Conservation (phyloP, 306 rosid genomes). For the Carpinus viminea region DNA sequence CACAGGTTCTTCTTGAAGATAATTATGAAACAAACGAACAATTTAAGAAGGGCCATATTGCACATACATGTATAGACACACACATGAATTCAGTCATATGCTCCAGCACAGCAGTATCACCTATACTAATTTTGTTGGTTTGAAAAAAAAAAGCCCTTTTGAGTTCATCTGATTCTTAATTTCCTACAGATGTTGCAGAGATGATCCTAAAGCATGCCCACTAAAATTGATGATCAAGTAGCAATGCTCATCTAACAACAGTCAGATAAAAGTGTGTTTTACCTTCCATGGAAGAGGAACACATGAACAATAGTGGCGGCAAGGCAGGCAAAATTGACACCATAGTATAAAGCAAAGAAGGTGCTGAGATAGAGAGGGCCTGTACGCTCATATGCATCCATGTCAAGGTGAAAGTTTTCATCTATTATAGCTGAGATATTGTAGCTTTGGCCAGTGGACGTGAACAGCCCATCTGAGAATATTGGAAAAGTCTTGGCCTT, state of each 20-base stretch:
- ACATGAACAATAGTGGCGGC: constrained; percentile 79
- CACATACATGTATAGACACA: not conserved
- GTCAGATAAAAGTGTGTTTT: not conserved
- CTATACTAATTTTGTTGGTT: not conserved
- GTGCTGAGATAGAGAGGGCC: constrained; percentile 77
- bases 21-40: not conserved
- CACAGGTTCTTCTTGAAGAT: not conserved
- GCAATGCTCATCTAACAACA: not conserved
- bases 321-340: constrained; percentile 73
- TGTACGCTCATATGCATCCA: constrained; percentile 50
- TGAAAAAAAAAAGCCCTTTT: not conserved
- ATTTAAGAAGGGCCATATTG: not conserved
- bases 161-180: not conserved
- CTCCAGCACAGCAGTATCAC: not conserved
- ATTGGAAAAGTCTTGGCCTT: constrained; percentile 73
- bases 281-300: constrained; percentile 76
- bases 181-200: not conserved
- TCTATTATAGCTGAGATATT: constrained; percentile 69
- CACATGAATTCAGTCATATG: not conserved
- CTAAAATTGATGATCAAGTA: not conserved
- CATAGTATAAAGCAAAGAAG: constrained; percentile 59
- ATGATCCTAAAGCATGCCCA: not conserved
- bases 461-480: constrained; percentile 69
- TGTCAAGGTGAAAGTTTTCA: constrained; percentile 61
- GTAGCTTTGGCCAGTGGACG: constrained; percentile 60